A percentile compares a stretch with the other conserved stretches of the same genome.
Conservation (phyloP, 306 rosid genomes). For the Betula pendula region DNA sequence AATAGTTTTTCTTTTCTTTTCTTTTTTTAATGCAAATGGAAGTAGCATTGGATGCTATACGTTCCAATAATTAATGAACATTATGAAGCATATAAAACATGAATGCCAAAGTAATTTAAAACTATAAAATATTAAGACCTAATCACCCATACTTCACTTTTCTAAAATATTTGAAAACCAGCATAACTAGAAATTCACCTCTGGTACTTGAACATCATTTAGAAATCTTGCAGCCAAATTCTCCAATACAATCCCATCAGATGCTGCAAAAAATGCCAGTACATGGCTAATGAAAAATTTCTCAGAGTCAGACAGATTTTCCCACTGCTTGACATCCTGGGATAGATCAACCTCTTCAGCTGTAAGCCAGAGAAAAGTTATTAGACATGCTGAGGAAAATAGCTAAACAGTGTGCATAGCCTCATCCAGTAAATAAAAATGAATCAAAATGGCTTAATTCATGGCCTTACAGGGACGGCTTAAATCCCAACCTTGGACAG, state of each 20-base stretch:
- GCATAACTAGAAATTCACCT: conserved; percentile 43
- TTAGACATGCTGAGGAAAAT: conserved; percentile 9
- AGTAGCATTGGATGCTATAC: not conserved
- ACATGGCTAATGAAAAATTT: conserved; percentile 78
- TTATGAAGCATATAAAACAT: not conserved
- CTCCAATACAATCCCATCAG: conserved; percentile 92
- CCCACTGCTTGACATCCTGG: conserved; percentile 71
- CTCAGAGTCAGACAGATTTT: conserved; percentile 65
- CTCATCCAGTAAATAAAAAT: not conserved
- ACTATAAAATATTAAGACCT: not conserved
- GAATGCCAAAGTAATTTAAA: not conserved
- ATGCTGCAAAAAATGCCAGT: conserved; percentile 88
- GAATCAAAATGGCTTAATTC: not conserved
- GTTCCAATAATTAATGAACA: not conserved
- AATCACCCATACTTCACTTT: not conserved
- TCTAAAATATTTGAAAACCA: not conserved
- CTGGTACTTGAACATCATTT: conserved; percentile 81
- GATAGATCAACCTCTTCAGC: conserved; percentile 97
- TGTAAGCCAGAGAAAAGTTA: conserved; percentile 41
- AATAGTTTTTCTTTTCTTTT: not conserved
- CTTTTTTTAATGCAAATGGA: not conserved
- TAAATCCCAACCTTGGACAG: not conserved
- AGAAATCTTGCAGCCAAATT: conserved; percentile 86
- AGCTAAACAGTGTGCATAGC: not conserved
- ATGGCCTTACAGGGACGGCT: not conserved